These are phyloP conservation scores for Plantago ovata DNA, from an alignment of 257 asterid species.

Conservation along the genomic window DNA sequence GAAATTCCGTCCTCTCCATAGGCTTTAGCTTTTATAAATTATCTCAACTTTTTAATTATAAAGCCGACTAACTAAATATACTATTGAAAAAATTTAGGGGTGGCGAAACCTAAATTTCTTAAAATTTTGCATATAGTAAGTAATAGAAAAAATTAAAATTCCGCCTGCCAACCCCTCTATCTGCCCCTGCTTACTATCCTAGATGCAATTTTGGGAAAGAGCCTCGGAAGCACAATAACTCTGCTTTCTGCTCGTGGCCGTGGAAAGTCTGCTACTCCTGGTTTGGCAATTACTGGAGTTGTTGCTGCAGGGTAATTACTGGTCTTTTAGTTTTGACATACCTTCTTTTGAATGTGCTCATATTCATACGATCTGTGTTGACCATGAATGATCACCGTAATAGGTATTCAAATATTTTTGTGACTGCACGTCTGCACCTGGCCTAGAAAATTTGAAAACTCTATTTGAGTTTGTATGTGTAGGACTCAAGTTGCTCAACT, in stretches of 20 bases:
- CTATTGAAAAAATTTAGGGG: too few species aligned
- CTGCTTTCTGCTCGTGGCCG: slow-evolving; percentile 62
- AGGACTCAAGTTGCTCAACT: slow-evolving; percentile 46
- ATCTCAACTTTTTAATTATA: too few species aligned
- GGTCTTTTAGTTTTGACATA: background rate
- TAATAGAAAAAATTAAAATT: too few species aligned
- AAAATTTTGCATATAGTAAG: too few species aligned
- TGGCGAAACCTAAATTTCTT: too few species aligned
- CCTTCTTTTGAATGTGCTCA: background rate
- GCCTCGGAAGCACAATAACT: slow-evolving; percentile 54
- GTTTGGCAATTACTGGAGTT: slow-evolving; percentile 66
- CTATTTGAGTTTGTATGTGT: slow-evolving; percentile 52
- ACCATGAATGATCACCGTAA: slow-evolving; percentile 7
- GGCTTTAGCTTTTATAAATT: too few species aligned
- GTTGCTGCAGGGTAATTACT: slow-evolving; percentile 49
- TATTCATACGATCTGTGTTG: slow-evolving; percentile 1
- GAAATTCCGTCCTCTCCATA: too few species aligned
- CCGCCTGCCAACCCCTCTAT: too few species aligned
- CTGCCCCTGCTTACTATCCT: slow-evolving; percentile 55
- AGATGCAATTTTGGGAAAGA: slow-evolving; percentile 50
- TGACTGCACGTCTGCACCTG: slow-evolving; percentile 65
- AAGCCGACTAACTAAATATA: too few species aligned
- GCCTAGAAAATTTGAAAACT: slow-evolving; percentile 52
- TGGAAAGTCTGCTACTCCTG: slow-evolving; percentile 68
- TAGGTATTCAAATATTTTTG: slow-evolving; percentile 61